Evolutionary conservation across 106 monocot genomes (phyloP), one percentile per base, ranked within the genome.

Genomic region (Platanthera guangdongensis): DNA sequence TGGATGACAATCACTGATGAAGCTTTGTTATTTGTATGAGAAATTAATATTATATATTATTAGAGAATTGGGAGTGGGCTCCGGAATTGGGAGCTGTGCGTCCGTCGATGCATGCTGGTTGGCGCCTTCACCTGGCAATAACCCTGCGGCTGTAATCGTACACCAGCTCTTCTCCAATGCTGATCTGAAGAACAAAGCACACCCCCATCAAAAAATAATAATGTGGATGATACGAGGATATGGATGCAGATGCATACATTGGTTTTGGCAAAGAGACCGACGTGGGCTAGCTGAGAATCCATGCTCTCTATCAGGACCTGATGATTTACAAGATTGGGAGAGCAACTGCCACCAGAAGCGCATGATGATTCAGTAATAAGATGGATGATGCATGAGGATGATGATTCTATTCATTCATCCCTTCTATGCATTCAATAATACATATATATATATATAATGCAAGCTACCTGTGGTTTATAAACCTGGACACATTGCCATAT

Each of bases 391-490:
- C 8, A 53, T 53, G 14, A 53, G 53, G 14, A 14, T 8, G 14
- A 3, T 52, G 2, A 39, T 39, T 39, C 39, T 39, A 39, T 39
- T 39, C 39, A 39, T 39, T 39, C 39, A 39, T 39, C 39, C 22
- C 14, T 68, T 4, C n/a, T 21, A n/a, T 57, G 8, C 28, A 46
- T 2, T 6, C 8, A 73, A 16, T 32, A 54, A 7, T 25, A 25
- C 25, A 25, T 0, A 25, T 0, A 25, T 0, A 25, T 25, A 25
- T 25, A 25, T 25, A 25, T 25, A 8, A 64, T 9, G 5, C 2
- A 1, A 28, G 57, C 47, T 84, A 96, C 96, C 96, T 96, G 84
- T 96, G 96, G 83, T 96, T 96, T 55, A 96, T 93, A 83, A 93
- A 96, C 50, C 93, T 88, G 15, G 96, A 87, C 50, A 96, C 81